Base-by-base conservation (phyloP, 2,329 filamentous ascomycete species). In the Ceratocystis variospora region DNA sequence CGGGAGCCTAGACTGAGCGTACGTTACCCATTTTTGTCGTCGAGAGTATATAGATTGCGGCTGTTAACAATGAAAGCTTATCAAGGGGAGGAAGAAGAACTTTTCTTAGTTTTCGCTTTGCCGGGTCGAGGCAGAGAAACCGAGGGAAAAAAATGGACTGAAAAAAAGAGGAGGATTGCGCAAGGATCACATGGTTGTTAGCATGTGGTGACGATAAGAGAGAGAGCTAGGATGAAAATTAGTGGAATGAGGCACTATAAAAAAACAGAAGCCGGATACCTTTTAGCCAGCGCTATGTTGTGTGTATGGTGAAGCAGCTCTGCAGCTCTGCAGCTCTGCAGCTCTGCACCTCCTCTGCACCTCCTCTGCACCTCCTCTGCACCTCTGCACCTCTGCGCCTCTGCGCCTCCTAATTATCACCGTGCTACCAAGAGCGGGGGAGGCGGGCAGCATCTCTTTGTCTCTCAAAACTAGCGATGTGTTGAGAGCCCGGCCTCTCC, bases 21-120 rank as follows among this genome's bases (percentile, higher is more conserved):
- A 71, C 69, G 68, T 71, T 70, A 53, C 69, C 69, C 68, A 69
- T 69, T 46, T 25, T 68, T 37, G 15, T 44, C 17, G 8, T 41
- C 37, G 44, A 3, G 15, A 61, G 4, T 19, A 22, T 5, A 45
- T 59, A 65, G 7, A 37, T 22, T 31, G n/a, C 37, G 8, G 12
- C 37, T 37, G 37, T 37, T 10, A 28, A 41, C 12, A 17, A 64
- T 57, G n/a, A 15, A 25, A 15, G n/a, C 10, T 15, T 10, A 12
- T 19, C 37, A 57, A 17, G 37, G 19, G 19, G 5, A 12, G 53
- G 25, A 41, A n/a, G 33, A 22, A 25, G 28, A n/a, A 3, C 33
- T 37, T 37, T 31, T 28, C 12, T 37, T 64, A 10, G 15, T 17
- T 22, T 31, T 22, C 22, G 53, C 22, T 31, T 57, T 28, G 25